These are phyloP conservation scores for Leptographium wingfieldii DNA, from an alignment of 2,329 filamentous ascomycete genomes.

Conservation along the genomic window DNA sequence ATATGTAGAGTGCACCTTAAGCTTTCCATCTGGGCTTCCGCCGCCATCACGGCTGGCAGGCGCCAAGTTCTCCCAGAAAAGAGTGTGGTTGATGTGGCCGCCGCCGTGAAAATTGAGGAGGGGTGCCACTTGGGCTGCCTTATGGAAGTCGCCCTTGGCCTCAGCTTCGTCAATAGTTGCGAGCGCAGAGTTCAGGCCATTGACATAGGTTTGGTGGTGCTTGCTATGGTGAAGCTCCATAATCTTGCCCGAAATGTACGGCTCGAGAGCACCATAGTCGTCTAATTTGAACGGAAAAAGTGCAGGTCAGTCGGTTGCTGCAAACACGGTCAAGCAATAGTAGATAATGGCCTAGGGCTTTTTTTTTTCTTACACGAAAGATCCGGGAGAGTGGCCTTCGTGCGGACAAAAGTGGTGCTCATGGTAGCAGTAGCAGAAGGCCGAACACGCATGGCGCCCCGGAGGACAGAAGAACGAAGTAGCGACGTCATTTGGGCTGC, in stretches of 20 bases:
- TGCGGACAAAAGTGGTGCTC: slow-evolving; percentile 64
- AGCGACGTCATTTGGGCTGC: slow-evolving; percentile 8
- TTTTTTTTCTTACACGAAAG: slow-evolving; percentile 40
- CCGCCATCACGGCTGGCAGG: slow-evolving; percentile 51
- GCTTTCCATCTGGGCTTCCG: slow-evolving; percentile 47
- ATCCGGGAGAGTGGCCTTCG: slow-evolving; percentile 88
- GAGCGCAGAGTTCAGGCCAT: slow-evolving; percentile 58
- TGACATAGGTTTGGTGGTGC: slow-evolving; percentile 70
- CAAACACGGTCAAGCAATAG: background rate
- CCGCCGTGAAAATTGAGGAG: slow-evolving; percentile 77
- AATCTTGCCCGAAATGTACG: slow-evolving; percentile 62
- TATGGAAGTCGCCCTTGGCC: slow-evolving; percentile 44
- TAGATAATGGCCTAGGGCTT: background rate
- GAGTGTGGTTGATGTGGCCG: slow-evolving; percentile 83
- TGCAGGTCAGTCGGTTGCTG: background rate
- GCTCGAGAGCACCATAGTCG: slow-evolving; percentile 92
- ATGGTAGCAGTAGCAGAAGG: slow-evolving; percentile 48
- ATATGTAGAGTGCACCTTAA: slow-evolving; percentile 30
- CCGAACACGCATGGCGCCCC: slow-evolving; percentile 54
- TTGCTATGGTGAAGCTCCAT: slow-evolving; percentile 73
- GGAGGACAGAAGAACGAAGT: slow-evolving; percentile 47
- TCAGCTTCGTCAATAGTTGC: slow-evolving; percentile 48
- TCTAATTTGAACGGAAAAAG: slow-evolving; percentile 38
- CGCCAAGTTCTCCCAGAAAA: slow-evolving; percentile 83
- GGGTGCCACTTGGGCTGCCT: slow-evolving; percentile 36